These are phyloP conservation scores for Vitis hybrid DNA, from an alignment of 177 flowering plant species.

Conservation along the genomic window DNA sequence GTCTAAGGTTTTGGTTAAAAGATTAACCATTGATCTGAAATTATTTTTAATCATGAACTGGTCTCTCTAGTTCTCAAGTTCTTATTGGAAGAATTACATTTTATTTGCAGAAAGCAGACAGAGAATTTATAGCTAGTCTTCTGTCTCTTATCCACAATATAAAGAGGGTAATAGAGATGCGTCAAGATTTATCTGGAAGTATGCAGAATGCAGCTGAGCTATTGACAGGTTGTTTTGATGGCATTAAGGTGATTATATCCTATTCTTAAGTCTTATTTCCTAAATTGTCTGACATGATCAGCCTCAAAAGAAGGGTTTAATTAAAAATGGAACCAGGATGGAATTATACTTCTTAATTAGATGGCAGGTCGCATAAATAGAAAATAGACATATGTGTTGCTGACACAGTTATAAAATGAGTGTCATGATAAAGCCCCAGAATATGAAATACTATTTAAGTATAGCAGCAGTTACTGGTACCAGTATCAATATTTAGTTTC, in stretches of 20 bases:
- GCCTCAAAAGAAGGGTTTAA: background rate
- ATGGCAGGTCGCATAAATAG: background rate
- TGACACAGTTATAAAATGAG: no score
- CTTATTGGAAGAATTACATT: constrained; percentile 9
- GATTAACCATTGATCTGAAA: background rate
- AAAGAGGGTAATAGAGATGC: constrained; percentile 49
- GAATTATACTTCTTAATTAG: background rate
- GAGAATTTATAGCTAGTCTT: constrained; percentile 45
- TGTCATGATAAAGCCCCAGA: no score
- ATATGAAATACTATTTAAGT: no score
- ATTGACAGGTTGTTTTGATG: constrained; percentile 63
- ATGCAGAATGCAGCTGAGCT: constrained; percentile 53
- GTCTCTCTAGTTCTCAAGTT: background rate
- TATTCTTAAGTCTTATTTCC: background rate
- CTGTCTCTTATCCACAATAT: constrained; percentile 48
- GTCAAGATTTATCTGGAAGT: constrained; percentile 37
- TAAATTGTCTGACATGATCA: background rate
- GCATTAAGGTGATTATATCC: constrained; percentile 57
- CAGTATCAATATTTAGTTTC: no score
- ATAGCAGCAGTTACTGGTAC: no score
- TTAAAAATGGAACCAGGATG: background rate
- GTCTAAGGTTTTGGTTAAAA: constrained; percentile 56
- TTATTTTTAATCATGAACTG: background rate
- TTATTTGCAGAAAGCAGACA: constrained; percentile 66
- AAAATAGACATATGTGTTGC: background rate